These are phyloP conservation scores for Monilinia fructicola DNA, from an alignment of 2,329 filamentous ascomycete species.

Conservation along the genomic window DNA sequence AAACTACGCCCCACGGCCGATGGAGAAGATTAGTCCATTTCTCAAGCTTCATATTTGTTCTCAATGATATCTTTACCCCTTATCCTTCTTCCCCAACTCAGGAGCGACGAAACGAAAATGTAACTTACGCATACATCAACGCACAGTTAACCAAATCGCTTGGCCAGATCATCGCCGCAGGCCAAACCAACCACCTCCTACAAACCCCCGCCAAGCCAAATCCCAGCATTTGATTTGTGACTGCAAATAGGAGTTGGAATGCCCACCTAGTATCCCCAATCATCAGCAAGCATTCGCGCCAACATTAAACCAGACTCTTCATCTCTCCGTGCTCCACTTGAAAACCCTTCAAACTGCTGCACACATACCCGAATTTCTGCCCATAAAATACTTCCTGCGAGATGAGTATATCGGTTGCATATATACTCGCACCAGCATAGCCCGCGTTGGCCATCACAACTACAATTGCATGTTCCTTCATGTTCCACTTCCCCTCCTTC, in stretches of 20 bases:
- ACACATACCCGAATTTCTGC: constrained; percentile 60
- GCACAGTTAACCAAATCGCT: constrained; percentile 53
- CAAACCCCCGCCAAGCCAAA: constrained; percentile 62
- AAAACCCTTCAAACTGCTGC: too few species aligned
- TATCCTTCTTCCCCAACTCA: too few species aligned
- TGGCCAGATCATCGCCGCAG: constrained; percentile 65
- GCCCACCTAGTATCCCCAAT: neutral
- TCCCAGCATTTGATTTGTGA: constrained; percentile 62
- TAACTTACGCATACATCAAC: constrained; percentile 45
- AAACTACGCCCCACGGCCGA: constrained; percentile 37
- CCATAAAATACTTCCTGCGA: constrained; percentile 70
- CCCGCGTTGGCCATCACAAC: constrained; percentile 59
- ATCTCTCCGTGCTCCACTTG: neutral
- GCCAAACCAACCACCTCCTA: constrained; percentile 57
- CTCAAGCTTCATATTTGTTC: too few species aligned
- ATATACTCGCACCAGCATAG: constrained; percentile 60
- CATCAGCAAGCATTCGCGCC: neutral
- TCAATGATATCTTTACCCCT: too few species aligned
- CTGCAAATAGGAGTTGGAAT: constrained; percentile 59
- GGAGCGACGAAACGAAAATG: constrained; percentile 31
- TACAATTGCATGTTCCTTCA: constrained; percentile 67
- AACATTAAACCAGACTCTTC: too few species aligned
- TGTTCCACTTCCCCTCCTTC: constrained; percentile 44
- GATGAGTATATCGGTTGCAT: constrained; percentile 72
- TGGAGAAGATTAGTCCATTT: constrained; percentile 39